These are phyloP conservation scores for Moesziomyces sp. DNA, from an alignment of 1,284 basidiomycete genomes.

Conservation along the genomic window DNA sequence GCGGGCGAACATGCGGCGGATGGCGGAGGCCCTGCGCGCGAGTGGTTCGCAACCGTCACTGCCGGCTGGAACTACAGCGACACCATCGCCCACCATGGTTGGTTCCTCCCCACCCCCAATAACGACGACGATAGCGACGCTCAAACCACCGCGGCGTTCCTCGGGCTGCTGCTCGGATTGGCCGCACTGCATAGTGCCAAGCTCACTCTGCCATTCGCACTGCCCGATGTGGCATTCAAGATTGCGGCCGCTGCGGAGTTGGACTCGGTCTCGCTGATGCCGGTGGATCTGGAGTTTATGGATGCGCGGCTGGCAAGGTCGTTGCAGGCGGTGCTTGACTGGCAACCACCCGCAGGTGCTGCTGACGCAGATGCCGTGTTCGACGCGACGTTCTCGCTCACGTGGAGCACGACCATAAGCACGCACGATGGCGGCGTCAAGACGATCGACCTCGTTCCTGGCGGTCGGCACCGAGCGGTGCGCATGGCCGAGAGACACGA, in stretches of 20 bases:
- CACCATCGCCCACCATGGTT: constrained; percentile 11
- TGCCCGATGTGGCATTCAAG: constrained; percentile 35
- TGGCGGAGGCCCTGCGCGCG: constrained; percentile 53
- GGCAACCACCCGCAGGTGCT: constrained; percentile 7
- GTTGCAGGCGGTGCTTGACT: constrained; percentile 30
- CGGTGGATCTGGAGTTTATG: constrained; percentile 32
- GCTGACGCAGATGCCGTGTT: constrained; percentile 17
- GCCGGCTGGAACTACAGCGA: constrained; percentile 15
- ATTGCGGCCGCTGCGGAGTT: constrained; percentile 13
- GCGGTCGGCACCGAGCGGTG: constrained; percentile 35
- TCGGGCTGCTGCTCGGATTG: constrained; percentile 47
- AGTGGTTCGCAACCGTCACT: constrained; percentile 52
- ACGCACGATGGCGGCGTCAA: constrained; percentile 10
- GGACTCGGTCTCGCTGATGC: constrained; percentile 9
- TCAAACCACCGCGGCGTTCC: constrained; percentile 15
- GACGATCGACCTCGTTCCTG: constrained; percentile 38
- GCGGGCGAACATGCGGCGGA: constrained; percentile 51
- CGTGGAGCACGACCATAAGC: constrained; percentile 32
- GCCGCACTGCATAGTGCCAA: constrained; percentile 50
- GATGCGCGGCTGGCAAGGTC: constrained; percentile 37
- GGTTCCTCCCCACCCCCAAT: constrained; percentile 13
- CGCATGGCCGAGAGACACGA: constrained; percentile 20
- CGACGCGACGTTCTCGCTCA: constrained; percentile 37
- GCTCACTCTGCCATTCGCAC: constrained; percentile 33
- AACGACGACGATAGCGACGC: constrained; percentile 6